Conservation (phyloP, 768 basidiomycete genomes). For the Suillus ampliporus region DNA sequence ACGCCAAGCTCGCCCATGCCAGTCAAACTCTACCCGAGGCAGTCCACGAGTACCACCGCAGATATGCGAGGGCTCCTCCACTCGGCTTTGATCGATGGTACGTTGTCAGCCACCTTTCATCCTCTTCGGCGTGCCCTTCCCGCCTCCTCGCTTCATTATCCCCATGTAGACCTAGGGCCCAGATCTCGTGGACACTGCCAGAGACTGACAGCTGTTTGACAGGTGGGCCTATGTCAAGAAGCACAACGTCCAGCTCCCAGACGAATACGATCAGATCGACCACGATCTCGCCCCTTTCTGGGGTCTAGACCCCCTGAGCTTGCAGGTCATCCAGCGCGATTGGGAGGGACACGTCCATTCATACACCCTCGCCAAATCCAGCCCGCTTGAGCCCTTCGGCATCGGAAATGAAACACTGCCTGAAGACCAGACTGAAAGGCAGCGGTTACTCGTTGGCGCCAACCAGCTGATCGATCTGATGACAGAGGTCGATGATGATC, state of each 20-base stretch:
- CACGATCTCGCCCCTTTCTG: conserved; percentile 49
- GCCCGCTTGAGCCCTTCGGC: conserved; percentile 10
- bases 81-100: conserved; percentile 55
- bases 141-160: background rate
- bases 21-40: conserved; percentile 46
- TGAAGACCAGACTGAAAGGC: background rate
- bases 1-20: conserved; percentile 39
- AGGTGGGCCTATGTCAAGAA: conserved; percentile 54
- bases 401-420: conserved; percentile 25
- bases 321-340: conserved; percentile 33
- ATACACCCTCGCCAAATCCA: conserved; percentile 41
- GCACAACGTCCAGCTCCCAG: conserved; percentile 53
- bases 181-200: too few relatives aligned
- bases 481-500: conserved; percentile 41
- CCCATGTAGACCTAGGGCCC: too few relatives aligned
- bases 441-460: conserved; percentile 22
- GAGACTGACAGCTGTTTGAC: background rate
- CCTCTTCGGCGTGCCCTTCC: background rate
- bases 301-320: conserved; percentile 42
- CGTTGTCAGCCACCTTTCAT: conserved; percentile 7
- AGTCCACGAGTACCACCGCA: conserved; percentile 43
- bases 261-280: conserved; percentile 60
- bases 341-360: conserved; percentile 39
- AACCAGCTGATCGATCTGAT: conserved; percentile 48
- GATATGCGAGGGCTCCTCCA: conserved; percentile 46